phyloP scores from a whole-genome alignment of 345 rosid genomes.

The Rubroshorea leprosula region DNA sequence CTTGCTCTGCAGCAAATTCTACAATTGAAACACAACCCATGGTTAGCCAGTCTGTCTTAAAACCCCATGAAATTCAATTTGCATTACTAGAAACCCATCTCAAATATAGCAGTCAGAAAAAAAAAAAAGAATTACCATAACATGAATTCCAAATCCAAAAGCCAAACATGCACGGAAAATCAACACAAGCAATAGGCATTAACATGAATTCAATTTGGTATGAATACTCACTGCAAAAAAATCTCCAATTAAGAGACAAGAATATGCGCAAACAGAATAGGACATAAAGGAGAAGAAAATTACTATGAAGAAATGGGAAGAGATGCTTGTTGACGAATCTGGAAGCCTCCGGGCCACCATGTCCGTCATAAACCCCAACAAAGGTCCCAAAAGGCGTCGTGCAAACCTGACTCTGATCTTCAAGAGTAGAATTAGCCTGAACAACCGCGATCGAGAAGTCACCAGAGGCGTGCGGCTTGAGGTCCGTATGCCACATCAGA shows the following conservation, averaged over 20 bases:
- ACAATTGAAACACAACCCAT: constrained; percentile 15
- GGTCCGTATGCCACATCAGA: constrained; percentile 77
- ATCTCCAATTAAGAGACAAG: not conserved
- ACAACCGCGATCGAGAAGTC: constrained; percentile 95
- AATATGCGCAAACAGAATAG: not conserved
- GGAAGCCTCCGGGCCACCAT: constrained; percentile 97
- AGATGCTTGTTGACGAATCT: constrained; percentile 81
- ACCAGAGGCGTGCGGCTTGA: constrained; percentile 74
- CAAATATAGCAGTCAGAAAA: no score
- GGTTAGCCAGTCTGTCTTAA: not conserved
- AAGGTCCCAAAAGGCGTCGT: constrained; percentile 72
- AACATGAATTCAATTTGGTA: no score
- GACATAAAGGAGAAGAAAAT: constrained; percentile 2
- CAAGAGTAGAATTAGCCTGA: constrained; percentile 76
- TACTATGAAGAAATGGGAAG: constrained; percentile 76
- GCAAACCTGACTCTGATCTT: constrained; percentile 89
- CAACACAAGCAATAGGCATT: no score
- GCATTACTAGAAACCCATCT: no score
- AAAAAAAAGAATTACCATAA: no score
- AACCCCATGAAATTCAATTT: no score
- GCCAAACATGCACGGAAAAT: no score
- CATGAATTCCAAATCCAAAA: no score
- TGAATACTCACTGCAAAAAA: not conserved
- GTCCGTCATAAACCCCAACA: constrained; percentile 91
- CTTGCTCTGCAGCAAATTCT: constrained; percentile 80